Conservation (phyloP, 1,284 basidiomycete species). For the Volvariella volvacea region DNA sequence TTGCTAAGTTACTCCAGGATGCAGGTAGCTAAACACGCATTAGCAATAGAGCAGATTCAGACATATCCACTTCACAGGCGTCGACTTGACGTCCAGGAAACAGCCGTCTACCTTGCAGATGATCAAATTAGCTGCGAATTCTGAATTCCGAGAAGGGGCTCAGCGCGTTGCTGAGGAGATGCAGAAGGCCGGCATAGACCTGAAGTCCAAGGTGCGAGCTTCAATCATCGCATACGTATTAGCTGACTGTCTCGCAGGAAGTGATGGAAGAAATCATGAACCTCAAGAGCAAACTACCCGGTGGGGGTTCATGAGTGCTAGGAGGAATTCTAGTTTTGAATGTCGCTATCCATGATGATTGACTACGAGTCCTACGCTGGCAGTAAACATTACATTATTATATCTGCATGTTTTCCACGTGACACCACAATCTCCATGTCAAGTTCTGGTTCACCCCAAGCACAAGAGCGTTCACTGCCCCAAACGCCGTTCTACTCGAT, state of each 20-base stretch:
- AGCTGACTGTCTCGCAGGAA: conserved; percentile 16
- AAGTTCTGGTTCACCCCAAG: conserved; percentile 10
- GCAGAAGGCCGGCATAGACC: conserved; percentile 52
- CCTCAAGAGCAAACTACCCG: conserved; percentile 13
- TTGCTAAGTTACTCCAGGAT: conserved; percentile 40
- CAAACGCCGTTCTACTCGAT: conserved; percentile 67
- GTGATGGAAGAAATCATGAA: conserved; percentile 23
- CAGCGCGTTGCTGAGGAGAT: conserved; percentile 44
- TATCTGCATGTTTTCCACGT: background rate
- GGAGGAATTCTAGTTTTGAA: too few relatives aligned
- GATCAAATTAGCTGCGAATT: conserved; percentile 43
- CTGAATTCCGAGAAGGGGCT: conserved; percentile 44
- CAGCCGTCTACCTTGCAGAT: conserved; percentile 45
- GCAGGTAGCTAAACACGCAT: conserved; percentile 31
- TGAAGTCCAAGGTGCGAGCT: conserved; percentile 28
- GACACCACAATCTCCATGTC: background rate
- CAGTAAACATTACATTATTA: background rate
- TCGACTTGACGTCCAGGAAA: conserved; percentile 35
- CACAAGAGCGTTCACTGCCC: conserved; percentile 41
- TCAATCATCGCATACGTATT: background rate
- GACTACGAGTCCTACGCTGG: background rate
- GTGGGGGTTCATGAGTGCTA: background rate
- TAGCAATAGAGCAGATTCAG: conserved; percentile 1
- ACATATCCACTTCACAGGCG: conserved; percentile 24
- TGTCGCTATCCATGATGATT: too few relatives aligned